Percentiles rank a stretch among this genome's conserved stretches.
phyloP scores from a whole-genome alignment of 2,329 filamentous ascomycete genomes.

The Botryotinia calthae region DNA sequence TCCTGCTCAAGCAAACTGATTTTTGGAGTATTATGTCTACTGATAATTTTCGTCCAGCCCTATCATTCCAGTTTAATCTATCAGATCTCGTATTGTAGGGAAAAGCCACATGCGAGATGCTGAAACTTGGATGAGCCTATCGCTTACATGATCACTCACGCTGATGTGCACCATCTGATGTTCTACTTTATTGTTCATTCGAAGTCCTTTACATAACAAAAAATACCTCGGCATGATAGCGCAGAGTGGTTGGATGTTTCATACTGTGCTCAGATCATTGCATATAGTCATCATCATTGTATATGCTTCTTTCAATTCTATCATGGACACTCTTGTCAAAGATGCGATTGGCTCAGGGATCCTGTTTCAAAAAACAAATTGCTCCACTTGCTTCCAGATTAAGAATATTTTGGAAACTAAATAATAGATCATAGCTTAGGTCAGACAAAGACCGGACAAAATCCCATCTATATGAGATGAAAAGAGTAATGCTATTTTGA shows the following conservation, averaged over 20 bases:
- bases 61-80: not conserved
- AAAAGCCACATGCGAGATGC: slow-evolving; percentile 1
- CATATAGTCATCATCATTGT: not conserved
- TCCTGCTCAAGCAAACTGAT: not conserved
- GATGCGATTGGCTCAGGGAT: not conserved
- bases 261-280: not conserved
- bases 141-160: not conserved
- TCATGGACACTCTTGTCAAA: not conserved
- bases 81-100: not conserved
- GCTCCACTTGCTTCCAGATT: not conserved
- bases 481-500: not conserved
- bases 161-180: not conserved
- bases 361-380: not conserved
- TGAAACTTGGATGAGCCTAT: not conserved
- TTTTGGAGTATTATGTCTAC: not conserved
- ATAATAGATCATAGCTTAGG: not conserved
- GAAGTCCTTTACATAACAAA: not conserved
- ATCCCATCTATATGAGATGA: not conserved
- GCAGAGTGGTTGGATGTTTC: not conserved
- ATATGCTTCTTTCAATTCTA: not conserved
- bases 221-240: not conserved
- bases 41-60: not conserved
- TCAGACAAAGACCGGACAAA: not conserved
- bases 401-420: not conserved
- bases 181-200: not conserved